Conservation (phyloP, 2,329 filamentous ascomycete genomes). For the Sarocladium kiliense region DNA sequence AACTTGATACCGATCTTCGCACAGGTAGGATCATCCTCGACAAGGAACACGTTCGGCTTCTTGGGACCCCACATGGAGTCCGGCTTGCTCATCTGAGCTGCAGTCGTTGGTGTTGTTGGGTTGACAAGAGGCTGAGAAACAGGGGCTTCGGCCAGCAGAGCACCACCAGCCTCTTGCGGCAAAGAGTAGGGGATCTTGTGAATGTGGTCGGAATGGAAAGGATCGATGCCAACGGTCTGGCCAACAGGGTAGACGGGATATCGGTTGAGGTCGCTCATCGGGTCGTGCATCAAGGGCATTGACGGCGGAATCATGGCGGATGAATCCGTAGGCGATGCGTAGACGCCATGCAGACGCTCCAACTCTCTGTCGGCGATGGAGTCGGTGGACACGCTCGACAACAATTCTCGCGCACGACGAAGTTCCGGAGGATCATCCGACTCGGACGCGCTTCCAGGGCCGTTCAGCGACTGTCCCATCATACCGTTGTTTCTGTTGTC, state of each 20-base stretch:
- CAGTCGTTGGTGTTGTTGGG: conserved; percentile 19
- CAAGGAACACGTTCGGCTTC: conserved; percentile 78
- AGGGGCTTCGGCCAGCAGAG: conserved; percentile 28
- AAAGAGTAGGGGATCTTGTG: conserved; percentile 85
- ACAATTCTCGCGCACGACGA: conserved; percentile 50
- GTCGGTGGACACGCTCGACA: conserved; percentile 48
- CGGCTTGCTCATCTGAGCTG: conserved; percentile 30
- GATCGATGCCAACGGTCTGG: conserved; percentile 86
- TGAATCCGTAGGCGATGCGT: conserved; percentile 50
- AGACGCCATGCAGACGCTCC: conserved; percentile 49
- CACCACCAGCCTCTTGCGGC: conserved; percentile 49
- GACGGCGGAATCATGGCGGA: conserved; percentile 35
- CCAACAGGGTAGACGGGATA: conserved; percentile 87
- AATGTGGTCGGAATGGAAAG: conserved; percentile 90
- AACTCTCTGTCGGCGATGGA: conserved; percentile 48
- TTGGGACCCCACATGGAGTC: conserved; percentile 48
- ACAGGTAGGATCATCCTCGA: conserved; percentile 74
- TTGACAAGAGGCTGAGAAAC: conserved; percentile 13
- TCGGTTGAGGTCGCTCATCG: conserved; percentile 48
- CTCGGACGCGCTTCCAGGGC: conserved; percentile 26
- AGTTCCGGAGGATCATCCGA: conserved; percentile 48
- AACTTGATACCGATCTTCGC: conserved; percentile 65
- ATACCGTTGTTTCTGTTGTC: conserved; percentile 19
- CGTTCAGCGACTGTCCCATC: conserved; percentile 28
- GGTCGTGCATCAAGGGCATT: conserved; percentile 46